Percentiles rank a stretch among this genome's conserved stretches.
Evolutionary conservation across 257 asterid genomes (phyloP).

Genomic region (Gentiana straminea): DNA sequence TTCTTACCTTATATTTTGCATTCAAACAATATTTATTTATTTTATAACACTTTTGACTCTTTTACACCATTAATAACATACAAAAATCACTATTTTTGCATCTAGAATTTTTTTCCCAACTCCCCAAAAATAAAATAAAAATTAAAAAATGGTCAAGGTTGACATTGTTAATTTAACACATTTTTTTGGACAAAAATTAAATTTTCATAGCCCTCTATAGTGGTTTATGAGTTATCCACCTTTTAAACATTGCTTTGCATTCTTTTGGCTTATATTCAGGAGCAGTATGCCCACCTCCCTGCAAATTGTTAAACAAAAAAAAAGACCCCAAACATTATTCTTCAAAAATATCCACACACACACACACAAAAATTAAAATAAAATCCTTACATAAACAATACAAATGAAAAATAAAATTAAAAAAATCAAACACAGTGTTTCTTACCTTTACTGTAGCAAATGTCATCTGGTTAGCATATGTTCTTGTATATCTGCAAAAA

Average conservation of each 20-base stretch:
- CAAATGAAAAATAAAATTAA: background rate
- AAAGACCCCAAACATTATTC: background rate
- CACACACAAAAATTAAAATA: too few relatives aligned
- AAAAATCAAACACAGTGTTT: background rate
- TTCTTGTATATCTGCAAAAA: constrained; percentile 3
- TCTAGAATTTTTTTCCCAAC: background rate
- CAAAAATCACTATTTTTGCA: too few relatives aligned
- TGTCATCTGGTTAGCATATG: constrained; percentile 1
- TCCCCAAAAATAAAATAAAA: constrained; percentile 4
- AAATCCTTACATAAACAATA: background rate
- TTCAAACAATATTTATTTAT: too few relatives aligned
- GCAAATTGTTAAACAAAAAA: background rate
- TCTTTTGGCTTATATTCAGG: constrained; percentile 7
- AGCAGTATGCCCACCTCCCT: constrained; percentile 15
- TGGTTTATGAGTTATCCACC: constrained; percentile 7
- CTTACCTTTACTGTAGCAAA: constrained; percentile 15
- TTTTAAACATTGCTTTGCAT: constrained; percentile 10
- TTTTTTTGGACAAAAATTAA: too few relatives aligned
- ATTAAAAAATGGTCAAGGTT: background rate
- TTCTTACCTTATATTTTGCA: too few relatives aligned
- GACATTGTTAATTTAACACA: constrained; percentile 3
- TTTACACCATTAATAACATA: too few relatives aligned
- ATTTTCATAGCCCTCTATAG: background rate
- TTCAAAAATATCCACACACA: background rate
- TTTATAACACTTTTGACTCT: too few relatives aligned